Evolutionary conservation across 2,329 filamentous ascomycete genomes (phyloP).

Genomic region (Trichoderma koningii): DNA sequence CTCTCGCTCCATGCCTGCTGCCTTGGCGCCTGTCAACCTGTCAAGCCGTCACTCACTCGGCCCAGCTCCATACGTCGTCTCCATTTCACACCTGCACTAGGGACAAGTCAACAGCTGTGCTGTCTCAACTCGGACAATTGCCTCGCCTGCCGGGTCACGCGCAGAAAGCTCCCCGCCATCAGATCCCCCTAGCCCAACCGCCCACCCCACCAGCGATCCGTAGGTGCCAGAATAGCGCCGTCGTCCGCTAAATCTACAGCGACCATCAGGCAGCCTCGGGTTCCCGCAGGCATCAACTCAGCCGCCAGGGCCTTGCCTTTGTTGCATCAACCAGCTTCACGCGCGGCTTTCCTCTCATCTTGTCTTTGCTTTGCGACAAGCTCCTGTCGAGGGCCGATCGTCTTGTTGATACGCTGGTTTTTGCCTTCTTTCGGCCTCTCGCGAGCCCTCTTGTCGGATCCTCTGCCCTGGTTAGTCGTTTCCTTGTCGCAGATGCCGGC

Average conservation of each 20-base stretch:
- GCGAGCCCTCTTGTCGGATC: background rate
- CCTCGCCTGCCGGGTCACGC: conserved; percentile 19
- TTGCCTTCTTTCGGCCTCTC: background rate
- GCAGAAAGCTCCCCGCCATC: background rate
- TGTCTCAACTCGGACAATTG: background rate
- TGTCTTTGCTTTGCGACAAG: background rate
- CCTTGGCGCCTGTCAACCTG: too few relatives aligned
- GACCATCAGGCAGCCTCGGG: conserved; percentile 25
- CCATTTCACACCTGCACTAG: background rate
- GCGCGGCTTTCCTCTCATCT: background rate
- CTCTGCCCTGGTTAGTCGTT: conserved; percentile 23
- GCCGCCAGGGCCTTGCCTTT: conserved; percentile 4
- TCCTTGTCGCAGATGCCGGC: conserved; percentile 19
- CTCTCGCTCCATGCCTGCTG: background rate
- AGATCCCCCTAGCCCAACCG: background rate
- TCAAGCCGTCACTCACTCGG: background rate
- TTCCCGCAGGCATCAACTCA: conserved; percentile 26
- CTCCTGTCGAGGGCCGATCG: background rate
- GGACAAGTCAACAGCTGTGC: too few relatives aligned
- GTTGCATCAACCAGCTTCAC: conserved; percentile 11
- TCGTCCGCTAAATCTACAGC: conserved; percentile 1
- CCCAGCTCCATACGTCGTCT: background rate
- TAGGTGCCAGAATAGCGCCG: background rate
- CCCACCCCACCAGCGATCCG: conserved; percentile 8
- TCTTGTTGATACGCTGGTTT: background rate